Conservation (phyloP, 2,329 filamentous ascomycete genomes). For the Zymoseptoria tritici region DNA sequence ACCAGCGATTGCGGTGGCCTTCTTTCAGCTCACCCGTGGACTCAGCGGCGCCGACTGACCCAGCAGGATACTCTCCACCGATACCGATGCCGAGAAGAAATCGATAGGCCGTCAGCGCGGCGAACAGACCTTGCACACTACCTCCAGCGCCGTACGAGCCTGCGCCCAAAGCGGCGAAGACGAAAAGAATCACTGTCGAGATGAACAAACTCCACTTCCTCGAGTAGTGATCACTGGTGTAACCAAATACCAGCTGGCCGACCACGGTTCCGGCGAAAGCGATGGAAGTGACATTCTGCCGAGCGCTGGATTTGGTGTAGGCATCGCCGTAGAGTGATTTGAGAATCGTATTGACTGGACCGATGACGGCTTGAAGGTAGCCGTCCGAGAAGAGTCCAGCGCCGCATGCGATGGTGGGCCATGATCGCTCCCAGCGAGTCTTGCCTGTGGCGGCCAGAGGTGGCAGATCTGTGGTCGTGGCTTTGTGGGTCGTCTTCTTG, state of each 20-base stretch:
- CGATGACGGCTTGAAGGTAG: conserved; percentile 87
- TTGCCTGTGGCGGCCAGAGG: conserved; percentile 8
- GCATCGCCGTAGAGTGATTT: conserved; percentile 56
- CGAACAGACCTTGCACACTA: conserved; percentile 62
- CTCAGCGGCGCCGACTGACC: conserved; percentile 77
- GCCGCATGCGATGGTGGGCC: conserved; percentile 79
- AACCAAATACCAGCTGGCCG: conserved; percentile 74
- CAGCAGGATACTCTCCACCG: conserved; percentile 66
- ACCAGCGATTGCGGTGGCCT: conserved; percentile 83
- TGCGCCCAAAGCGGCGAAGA: conserved; percentile 74
- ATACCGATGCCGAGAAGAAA: conserved; percentile 60
- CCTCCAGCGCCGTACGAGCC: conserved; percentile 70
- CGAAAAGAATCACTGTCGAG: conserved; percentile 73
- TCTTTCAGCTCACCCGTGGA: conserved; percentile 72
- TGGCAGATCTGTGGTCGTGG: not conserved
- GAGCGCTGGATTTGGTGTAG: conserved; percentile 63
- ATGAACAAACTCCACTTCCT: conserved; percentile 73
- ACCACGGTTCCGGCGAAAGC: conserved; percentile 75
- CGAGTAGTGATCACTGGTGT: conserved; percentile 74
- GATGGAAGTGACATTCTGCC: conserved; percentile 70
- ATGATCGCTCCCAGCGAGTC: conserved; percentile 44
- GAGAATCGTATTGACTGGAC: conserved; percentile 75
- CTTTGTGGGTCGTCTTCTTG: not conserved
- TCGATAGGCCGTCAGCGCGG: conserved; percentile 71
- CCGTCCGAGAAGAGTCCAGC: conserved; percentile 87